Percentiles rank a stretch among this genome's conserved stretches.
Conservation (phyloP, 257 asterid species). For the Eucommia ulmoides region DNA sequence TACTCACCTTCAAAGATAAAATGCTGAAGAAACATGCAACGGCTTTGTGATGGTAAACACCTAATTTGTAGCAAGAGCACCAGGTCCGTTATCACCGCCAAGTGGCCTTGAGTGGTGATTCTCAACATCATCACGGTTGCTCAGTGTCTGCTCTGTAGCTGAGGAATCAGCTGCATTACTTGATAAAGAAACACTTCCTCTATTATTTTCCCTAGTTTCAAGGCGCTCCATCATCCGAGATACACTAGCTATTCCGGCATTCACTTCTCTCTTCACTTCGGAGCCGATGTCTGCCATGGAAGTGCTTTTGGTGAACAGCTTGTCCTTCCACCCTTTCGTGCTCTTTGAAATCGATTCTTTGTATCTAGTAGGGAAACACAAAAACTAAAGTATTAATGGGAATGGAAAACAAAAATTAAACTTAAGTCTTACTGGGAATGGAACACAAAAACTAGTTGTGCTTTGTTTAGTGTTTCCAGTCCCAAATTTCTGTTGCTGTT, state of each 20-base stretch:
- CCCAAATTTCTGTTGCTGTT: too few species aligned
- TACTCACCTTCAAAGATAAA: conserved; percentile 67
- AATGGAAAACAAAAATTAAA: conserved; percentile 6
- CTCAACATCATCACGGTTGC: conserved; percentile 25
- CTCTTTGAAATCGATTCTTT: conserved; percentile 76
- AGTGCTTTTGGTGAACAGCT: conserved; percentile 65
- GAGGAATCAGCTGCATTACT: conserved; percentile 26
- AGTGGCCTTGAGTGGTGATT: conserved; percentile 15
- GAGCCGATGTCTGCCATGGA: conserved; percentile 71
- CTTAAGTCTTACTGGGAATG: too few species aligned
- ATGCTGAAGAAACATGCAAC: conserved; percentile 36
- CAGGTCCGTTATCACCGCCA: conserved; percentile 19
- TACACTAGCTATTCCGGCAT: conserved; percentile 72
- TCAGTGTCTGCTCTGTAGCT: conserved; percentile 17
- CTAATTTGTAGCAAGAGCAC: conserved; percentile 39
- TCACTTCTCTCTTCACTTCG: conserved; percentile 66
- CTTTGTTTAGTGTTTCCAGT: too few species aligned
- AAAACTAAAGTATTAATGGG: too few species aligned
- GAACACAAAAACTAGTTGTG: too few species aligned
- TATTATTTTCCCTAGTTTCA: conserved; percentile 42
- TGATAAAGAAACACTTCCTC: conserved; percentile 12
- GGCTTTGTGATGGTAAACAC: conserved; percentile 12
- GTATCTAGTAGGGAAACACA: too few species aligned
- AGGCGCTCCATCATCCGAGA: conserved; percentile 90
- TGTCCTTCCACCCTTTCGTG: conserved; percentile 85